Evolutionary conservation across 257 asterid species (phyloP), one percentile per base, ranked within the genome.

Genomic region (Ilex aquifolium): DNA sequence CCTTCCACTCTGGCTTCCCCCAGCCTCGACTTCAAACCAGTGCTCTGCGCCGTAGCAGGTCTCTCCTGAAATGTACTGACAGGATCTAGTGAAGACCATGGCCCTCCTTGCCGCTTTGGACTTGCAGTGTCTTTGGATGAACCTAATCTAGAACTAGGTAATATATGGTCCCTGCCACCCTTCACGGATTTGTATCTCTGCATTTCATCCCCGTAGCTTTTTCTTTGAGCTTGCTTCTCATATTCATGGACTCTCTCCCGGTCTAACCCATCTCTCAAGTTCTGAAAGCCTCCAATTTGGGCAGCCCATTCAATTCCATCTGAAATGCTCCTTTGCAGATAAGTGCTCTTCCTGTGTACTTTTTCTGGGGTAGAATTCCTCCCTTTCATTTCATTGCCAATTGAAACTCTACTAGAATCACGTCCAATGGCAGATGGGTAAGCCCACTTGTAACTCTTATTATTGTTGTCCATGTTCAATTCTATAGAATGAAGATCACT

Each of bases 401-500:
- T 71, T 0, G 79, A 74, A 29, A 39, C 53, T 69, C 77, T 80
- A 67, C 74, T 71, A 4, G 74, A 61, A 36, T 72, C 75, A 27
- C 69, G 72, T 27, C 74, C 73, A 9, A 57, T 48, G 53, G 67
- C 49, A 10, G 82, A 70, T n/a, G 50, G 59, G 59, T 66, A 66
- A 49, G 73, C 77, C 83, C 80, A 80, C 54, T 79, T 81, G 63
- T 75, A 69, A 65, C 71, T 75, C 65, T 72, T 82, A 32, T 62
- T 55, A 15, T 58, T 66, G 32, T 69, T 76, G 31, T 75, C 83
- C 81, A 66, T 57, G 74, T 77, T 82, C 57, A 87, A 27, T 74
- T 87, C 92, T 21, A 83, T 77, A 4, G 88, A 79, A 67, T 82
- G 91, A 72, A 85, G 84, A 72, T 85, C 94, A 61, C 90, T 87